Conservation (phyloP, 179 eudicot genomes). For the Spinacia oleracea region DNA sequence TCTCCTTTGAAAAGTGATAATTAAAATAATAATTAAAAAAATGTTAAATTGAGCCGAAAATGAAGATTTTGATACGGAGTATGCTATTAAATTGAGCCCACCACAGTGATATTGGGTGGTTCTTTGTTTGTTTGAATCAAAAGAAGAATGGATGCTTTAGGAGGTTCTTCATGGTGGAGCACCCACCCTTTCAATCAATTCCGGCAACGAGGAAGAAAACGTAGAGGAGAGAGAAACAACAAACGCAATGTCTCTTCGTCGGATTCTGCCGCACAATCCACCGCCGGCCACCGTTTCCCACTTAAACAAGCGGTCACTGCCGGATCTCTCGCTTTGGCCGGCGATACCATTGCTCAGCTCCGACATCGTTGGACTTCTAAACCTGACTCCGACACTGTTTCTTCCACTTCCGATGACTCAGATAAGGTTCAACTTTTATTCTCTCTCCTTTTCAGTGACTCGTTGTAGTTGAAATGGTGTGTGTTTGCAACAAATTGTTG, state of each 20-base stretch:
- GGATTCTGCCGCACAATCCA: conserved; percentile 36
- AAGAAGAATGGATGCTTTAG: conserved; percentile 20
- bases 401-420: conserved; percentile 28
- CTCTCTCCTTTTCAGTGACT: too few species aligned
- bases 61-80: too few species aligned
- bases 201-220: conserved; percentile 14
- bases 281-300: conserved; percentile 51
- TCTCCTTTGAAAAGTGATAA: too few species aligned
- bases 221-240: conserved; percentile 16
- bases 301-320: conserved; percentile 70
- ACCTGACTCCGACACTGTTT: conserved; percentile 20
- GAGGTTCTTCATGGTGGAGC: conserved; percentile 33
- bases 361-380: conserved; percentile 41
- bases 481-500: neutral
- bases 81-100: too few species aligned
- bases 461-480: neutral
- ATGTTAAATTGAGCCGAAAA: too few species aligned
- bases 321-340: conserved; percentile 72
- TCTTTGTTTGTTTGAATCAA: too few species aligned
- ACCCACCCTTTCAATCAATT: conserved; percentile 24
- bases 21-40: too few species aligned
- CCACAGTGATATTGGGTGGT: too few species aligned
- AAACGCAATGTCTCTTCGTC: conserved; percentile 27
- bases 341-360: conserved; percentile 85
- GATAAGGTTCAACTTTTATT: conserved; percentile 29